Base-by-base conservation (phyloP, 208 protist species). In the Acanthamoeba rhysodes region DNA sequence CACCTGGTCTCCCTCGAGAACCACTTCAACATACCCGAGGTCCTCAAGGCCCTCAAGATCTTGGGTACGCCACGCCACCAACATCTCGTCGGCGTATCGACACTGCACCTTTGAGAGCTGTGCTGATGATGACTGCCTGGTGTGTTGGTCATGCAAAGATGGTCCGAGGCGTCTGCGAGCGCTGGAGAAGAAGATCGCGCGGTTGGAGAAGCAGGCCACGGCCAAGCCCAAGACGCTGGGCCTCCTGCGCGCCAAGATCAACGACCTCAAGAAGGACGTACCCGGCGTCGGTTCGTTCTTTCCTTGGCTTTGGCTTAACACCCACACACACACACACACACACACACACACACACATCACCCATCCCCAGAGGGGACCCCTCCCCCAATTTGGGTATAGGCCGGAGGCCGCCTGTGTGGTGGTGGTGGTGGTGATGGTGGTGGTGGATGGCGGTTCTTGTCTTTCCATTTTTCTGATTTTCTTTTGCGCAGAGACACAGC, bases 1-100 rank as follows among this genome's bases (percentile, higher is more conserved):
- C 66, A 80, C 66, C 45, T 94, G 55, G 32, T 94, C 41, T 94
- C 90, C 53, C 45, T 94, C 32, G 90, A 94, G 45, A 72, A 94
- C 34, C 90, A 94, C 53, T 94, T 80, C 45, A 62, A 20, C 64
- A 50, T 94, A 9, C 90, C 90, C 27, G 90, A 94, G 45, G 90
- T 94, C 22, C 66, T 94, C 48, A 94, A 94, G 90, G 90, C 90
- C 12, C 64, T 94, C 37, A 94, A 94, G 68, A 94, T 94, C n/a
- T 78, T 94, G 68, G 84, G 84, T 91, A 59, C 37, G 22, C 29
- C 59, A 0, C 59, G 57, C 59, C 59, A 24, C 59, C 24, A 9
- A n/a, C 5, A 0, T 0, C 4, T 45, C 4, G 41, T 45, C 41
- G 41, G 37, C 37, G 37, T 41, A 4, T 41, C 4, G n/a, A 41